Evolutionary conservation across 1,139 yeast species (phyloP).

Genomic region (Geotrichum siamense): DNA sequence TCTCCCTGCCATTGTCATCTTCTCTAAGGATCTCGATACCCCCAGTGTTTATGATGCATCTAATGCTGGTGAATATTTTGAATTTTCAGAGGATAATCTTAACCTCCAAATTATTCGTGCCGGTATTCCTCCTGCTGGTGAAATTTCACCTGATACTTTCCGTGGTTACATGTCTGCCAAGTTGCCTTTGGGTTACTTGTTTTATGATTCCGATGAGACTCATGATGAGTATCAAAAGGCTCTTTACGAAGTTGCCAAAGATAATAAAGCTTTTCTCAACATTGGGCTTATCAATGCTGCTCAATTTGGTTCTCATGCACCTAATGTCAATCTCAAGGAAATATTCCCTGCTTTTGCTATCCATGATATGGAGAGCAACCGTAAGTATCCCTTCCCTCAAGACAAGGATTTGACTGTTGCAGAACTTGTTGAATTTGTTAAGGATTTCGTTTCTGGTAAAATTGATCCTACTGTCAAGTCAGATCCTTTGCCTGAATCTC

Average conservation of each 20-base stretch:
- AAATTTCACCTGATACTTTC: conserved; percentile 78
- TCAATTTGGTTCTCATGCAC: conserved; percentile 82
- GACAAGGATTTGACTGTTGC: conserved; percentile 39
- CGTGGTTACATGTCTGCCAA: conserved; percentile 63
- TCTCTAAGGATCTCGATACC: conserved; percentile 41
- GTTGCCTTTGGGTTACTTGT: conserved; percentile 80
- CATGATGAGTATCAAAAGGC: conserved; percentile 48
- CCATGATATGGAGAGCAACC: conserved; percentile 60
- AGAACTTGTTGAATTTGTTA: conserved; percentile 54
- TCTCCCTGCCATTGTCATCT: conserved; percentile 45
- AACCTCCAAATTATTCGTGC: conserved; percentile 51
- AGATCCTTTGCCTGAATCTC: conserved; percentile 77
- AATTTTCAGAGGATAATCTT: conserved; percentile 28
- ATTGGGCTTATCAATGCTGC: conserved; percentile 84
- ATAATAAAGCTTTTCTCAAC: conserved; percentile 72
- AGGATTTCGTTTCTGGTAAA: conserved; percentile 56
- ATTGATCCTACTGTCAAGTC: conserved; percentile 72
- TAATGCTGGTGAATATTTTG: conserved; percentile 27
- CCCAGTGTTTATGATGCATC: conserved; percentile 42
- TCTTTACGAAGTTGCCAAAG: conserved; percentile 60
- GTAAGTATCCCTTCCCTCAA: conserved; percentile 67
- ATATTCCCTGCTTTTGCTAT: conserved; percentile 82
- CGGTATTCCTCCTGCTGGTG: conserved; percentile 89
- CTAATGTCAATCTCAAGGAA: conserved; percentile 74
- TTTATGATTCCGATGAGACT: conserved; percentile 66